Percentiles rank a stretch among this genome's conserved stretches.
Conservation (phyloP, 2,329 filamentous ascomycete genomes). For the Phialophora chinensis region DNA sequence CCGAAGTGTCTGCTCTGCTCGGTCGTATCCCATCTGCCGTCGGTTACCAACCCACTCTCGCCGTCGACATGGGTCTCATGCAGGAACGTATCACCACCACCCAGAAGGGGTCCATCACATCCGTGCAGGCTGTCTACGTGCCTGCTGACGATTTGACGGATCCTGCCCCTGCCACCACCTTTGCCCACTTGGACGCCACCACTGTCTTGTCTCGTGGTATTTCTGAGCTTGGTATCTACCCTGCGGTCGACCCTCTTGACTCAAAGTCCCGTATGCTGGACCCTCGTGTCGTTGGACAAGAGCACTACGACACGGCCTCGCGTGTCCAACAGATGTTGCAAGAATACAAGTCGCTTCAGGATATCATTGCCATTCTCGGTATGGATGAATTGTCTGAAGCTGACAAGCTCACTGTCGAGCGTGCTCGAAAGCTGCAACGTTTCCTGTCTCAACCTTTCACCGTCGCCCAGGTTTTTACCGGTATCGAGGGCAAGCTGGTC, state of each 20-base stretch:
- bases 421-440: conserved; percentile 99
- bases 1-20: conserved; percentile 98
- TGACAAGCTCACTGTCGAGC: conserved; percentile 99
- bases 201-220: conserved; percentile 99
- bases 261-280: conserved; percentile 99
- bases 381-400: conserved; percentile 99
- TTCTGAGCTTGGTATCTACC: conserved; percentile 99
- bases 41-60: conserved; percentile 99
- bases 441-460: conserved; percentile 99
- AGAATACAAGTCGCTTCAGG: conserved; percentile 99
- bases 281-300: conserved; percentile 96
- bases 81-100: conserved; percentile 99
- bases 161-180: conserved; percentile 98
- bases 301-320: conserved; percentile 95
- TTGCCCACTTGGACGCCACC: conserved; percentile 99
- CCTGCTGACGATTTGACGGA: conserved; percentile 99
- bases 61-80: conserved; percentile 99
- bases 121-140: conserved; percentile 99
- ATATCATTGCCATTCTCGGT: conserved; percentile 99
- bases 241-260: conserved; percentile 98
- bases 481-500: conserved; percentile 95
- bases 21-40: conserved; percentile 99
- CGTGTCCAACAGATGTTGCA: conserved; percentile 99
- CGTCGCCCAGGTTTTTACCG: conserved; percentile 71
- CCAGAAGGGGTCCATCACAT: conserved; percentile 99